Percentiles rank a stretch among this genome's conserved stretches.
Conservation (phyloP, 208 protist genomes). For the Trypanosoma mega region DNA sequence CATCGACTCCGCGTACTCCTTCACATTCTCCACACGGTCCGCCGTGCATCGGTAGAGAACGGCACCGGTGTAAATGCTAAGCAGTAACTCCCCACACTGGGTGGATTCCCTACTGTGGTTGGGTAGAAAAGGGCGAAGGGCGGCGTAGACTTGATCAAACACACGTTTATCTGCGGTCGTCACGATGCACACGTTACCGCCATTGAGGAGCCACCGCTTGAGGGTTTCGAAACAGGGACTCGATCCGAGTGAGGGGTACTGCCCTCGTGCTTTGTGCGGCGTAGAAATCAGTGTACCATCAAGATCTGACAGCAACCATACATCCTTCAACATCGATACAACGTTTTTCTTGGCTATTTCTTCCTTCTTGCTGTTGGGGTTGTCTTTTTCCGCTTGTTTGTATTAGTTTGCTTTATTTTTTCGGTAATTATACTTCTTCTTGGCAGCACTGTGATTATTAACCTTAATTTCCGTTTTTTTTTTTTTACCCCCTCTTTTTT, state of each 20-base stretch:
- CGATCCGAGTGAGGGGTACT: slow-evolving; percentile 56
- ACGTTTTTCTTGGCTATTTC: not conserved
- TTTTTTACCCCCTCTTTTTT: too few species aligned
- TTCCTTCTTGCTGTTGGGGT: not conserved
- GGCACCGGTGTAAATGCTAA: slow-evolving; percentile 79
- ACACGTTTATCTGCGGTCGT: slow-evolving; percentile 77
- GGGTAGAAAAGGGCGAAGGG: slow-evolving; percentile 40
- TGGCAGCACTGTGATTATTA: too few species aligned
- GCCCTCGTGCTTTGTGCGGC: slow-evolving; percentile 80
- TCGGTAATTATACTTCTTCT: too few species aligned
- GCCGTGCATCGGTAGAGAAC: slow-evolving; percentile 72
- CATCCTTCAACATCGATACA: slow-evolving; percentile 47
- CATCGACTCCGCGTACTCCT: slow-evolving; percentile 46
- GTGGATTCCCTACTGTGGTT: not conserved
- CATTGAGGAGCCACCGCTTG: slow-evolving; percentile 59
- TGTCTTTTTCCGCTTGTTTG: too few species aligned
- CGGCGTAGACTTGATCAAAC: slow-evolving; percentile 70
- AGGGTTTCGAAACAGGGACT: slow-evolving; percentile 63
- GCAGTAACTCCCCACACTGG: slow-evolving; percentile 55
- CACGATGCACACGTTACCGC: slow-evolving; percentile 79
- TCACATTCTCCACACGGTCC: slow-evolving; percentile 42
- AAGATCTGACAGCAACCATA: slow-evolving; percentile 79
- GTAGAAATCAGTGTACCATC: slow-evolving; percentile 85
- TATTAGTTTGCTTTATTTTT: too few species aligned
- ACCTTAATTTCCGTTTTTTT: too few species aligned